Base-by-base conservation (phyloP, 108 stramenopile genomes). In the Bacterosira constricta region DNA sequence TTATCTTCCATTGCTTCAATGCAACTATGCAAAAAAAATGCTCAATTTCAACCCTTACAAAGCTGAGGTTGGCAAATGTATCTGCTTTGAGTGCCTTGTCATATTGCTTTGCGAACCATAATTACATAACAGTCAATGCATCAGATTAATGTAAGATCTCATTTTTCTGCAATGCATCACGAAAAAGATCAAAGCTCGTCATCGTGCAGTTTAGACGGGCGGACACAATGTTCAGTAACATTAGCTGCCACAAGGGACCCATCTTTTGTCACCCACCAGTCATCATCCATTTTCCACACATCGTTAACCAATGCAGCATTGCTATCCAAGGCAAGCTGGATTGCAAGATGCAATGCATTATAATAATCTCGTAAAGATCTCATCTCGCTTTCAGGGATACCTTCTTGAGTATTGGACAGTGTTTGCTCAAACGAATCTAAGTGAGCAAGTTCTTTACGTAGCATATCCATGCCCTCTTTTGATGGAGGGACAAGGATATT, bases 261-360 rank as follows among this genome's bases (percentile, higher is more conserved):
- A 56, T 69, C 63, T 38, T 62, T 35, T 0, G n/a, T n/a, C n/a
- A 73, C 72, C 72, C 72, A 73, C 72, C 72, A 73, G 29, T 57
- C 18, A 55, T 73, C 44, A 25, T 38, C 72, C 55, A 64, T 46
- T 3, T 9, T 25, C 72, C 72, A 73, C 20, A 73, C 72, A 31
- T 73, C 72, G 47, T 73, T 54, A 0, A 65, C 63, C n/a, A 73
- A 31, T 1, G 62, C 27, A 46, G 17, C 72, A 37, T 59, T 73
- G 27, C 49, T 56, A n/a, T 57, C 44, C 13, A 62, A 41, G n/a
- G 46, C 63, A 31, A 27, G 31, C 4, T 18, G 38, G 4, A 77
- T 37, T 17, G 76, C 76, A 55, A 12, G 31, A 39, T 58, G 37
- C n/a, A 77, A 50, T 18, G 76, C 76, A 66, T 71, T 71, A 63